Evolutionary conservation across 768 basidiomycete genomes (phyloP), one percentile per base, ranked within the genome.

Genomic region (Rhizopogon salebrosus): DNA sequence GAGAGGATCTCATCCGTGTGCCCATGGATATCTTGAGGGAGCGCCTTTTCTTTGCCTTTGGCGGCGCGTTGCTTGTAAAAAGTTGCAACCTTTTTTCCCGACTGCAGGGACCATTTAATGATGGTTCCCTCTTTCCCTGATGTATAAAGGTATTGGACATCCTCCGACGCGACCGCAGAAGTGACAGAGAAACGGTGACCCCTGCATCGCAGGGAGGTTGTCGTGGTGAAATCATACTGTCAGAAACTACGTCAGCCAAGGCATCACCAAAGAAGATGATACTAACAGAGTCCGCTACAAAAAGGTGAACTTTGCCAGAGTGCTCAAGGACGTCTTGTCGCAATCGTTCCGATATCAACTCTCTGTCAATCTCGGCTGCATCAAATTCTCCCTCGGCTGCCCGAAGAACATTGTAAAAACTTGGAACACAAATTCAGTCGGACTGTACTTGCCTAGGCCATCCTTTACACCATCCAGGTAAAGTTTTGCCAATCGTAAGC

Each of bases 331-430:
- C 93, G 72, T 98, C 95, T 66, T 93, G 85, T 66, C 93, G 92
- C 57, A 99, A 75, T 51, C 97, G 77, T 18, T 93, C 79, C 40
- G 89, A 89, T 56, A 99, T 90, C 56, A 98, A 76, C 58, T 98
- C 95, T 61, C 83, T 82, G 75, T 99, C 97, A 24, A 98, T 85
- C 60, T 98, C 95, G 1, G 91, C 94, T 4, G 97, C 97, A 65
- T 99, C 95, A 57, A 85, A 94, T 56, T 93, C 93, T 31, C 89
- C 91, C 23, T 94, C 94, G 54, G 85, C 92, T 82, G 55, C 22
- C 46, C 24, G 23, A 48, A 18, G 10, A 48, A 24, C 3, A 40
- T 26, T 22, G 29, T 31, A 22, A 42, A 39, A 56, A 50, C 31
- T 31, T 11, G 37, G 27, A 31, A 34, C 49, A 49, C 10, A 23